These are phyloP conservation scores for Lachancea lanzarotensis DNA, from an alignment of 805 yeast species.

Conservation along the genomic window DNA sequence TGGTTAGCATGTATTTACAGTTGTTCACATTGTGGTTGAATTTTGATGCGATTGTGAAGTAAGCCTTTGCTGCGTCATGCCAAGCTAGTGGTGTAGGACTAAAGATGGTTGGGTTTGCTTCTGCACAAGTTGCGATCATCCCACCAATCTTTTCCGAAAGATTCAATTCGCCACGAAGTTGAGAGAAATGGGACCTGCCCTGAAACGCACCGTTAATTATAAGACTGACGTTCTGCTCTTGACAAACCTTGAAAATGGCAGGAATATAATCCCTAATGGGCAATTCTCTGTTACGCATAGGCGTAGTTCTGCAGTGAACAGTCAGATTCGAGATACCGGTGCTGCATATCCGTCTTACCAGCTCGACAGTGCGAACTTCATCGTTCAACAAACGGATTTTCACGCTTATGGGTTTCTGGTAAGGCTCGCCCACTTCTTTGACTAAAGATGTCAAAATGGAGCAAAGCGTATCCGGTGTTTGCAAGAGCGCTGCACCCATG, in stretches of 20 bases:
- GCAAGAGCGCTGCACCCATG: constrained; percentile 92
- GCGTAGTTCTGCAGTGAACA: constrained; percentile 83
- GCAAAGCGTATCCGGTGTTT: constrained; percentile 73
- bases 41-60: constrained; percentile 43
- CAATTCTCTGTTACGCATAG: constrained; percentile 79
- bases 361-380: constrained; percentile 49
- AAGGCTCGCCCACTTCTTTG: constrained; percentile 70
- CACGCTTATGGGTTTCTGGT: constrained; percentile 76
- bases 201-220: constrained; percentile 76
- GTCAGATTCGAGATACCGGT: constrained; percentile 88
- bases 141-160: constrained; percentile 59
- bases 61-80: constrained; percentile 50
- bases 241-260: constrained; percentile 56
- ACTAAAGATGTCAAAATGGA: constrained; percentile 65
- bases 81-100: constrained; percentile 41
- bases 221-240: constrained; percentile 56
- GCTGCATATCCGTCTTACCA: constrained; percentile 50
- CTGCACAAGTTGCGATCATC: constrained; percentile 92
- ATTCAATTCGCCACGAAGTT: constrained; percentile 47
- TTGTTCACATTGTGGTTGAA: constrained; percentile 63
- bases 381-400: constrained; percentile 76
- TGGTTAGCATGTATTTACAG: constrained; percentile 72
- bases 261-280: constrained; percentile 69
- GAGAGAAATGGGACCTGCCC: constrained; percentile 45
- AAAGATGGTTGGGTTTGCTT: constrained; percentile 78